A percentile compares a stretch with the other conserved stretches of the same genome.
Conservation (phyloP, 441 rosid genomes). For the Heliophila coronopifolia region DNA sequence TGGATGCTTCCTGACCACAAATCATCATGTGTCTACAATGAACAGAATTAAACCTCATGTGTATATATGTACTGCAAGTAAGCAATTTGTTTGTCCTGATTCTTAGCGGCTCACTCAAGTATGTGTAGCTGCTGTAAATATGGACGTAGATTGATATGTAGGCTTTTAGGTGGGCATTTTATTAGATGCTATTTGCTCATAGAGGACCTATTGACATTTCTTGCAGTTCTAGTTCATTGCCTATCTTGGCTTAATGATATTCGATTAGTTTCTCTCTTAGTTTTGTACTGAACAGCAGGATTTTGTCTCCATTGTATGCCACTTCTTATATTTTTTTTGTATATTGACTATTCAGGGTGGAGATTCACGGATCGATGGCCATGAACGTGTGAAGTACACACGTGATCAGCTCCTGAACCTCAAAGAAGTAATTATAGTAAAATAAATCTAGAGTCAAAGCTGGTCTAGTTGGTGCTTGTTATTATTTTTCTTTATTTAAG, state of each 20-base stretch:
- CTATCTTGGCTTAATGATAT: background rate
- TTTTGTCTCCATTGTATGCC: constrained; percentile 1
- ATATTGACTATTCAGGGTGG: constrained; percentile 19
- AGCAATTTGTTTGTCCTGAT: constrained; percentile 45
- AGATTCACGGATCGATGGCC: constrained; percentile 23
- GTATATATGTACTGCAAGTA: background rate
- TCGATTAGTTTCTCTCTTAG: background rate
- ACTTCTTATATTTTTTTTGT: background rate
- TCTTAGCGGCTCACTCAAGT: constrained; percentile 54
- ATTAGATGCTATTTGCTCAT: constrained; percentile 39
- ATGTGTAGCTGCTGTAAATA: constrained; percentile 66
- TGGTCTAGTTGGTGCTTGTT: background rate
- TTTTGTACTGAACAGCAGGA: background rate
- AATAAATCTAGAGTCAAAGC: background rate
- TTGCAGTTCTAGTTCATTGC: background rate
- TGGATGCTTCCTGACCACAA: background rate
- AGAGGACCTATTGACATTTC: constrained; percentile 47
- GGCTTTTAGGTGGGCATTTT: constrained; percentile 65
- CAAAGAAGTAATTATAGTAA: constrained; percentile 27
- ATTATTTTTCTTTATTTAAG: constrained; percentile 1
- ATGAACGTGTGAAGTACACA: constrained; percentile 37
- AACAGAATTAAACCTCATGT: background rate
- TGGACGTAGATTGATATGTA: constrained; percentile 48
- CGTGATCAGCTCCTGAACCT: constrained; percentile 50
- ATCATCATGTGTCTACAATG: background rate